These are phyloP conservation scores for Podaxis carcinomalis DNA, from an alignment of 768 basidiomycete genomes.

Conservation along the genomic window DNA sequence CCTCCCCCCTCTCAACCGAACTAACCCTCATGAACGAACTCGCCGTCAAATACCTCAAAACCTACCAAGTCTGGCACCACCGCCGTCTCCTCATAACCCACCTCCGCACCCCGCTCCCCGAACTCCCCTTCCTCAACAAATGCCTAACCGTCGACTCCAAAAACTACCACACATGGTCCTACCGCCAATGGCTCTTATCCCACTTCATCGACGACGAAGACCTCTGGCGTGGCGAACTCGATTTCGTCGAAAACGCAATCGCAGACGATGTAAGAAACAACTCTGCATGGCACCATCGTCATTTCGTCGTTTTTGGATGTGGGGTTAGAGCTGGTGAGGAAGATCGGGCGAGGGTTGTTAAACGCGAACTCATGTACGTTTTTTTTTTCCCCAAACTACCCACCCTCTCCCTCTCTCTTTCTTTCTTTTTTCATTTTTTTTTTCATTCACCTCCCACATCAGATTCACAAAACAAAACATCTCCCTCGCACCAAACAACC, in stretches of 20 bases:
- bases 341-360: slow-evolving; percentile 53
- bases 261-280: slow-evolving; percentile 86
- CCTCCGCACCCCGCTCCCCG: slow-evolving; percentile 49
- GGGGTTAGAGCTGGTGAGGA: slow-evolving; percentile 59
- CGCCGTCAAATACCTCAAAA: slow-evolving; percentile 81
- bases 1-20: slow-evolving; percentile 70
- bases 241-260: slow-evolving; percentile 68
- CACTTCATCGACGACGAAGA: slow-evolving; percentile 70
- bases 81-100: slow-evolving; percentile 68
- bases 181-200: slow-evolving; percentile 91
- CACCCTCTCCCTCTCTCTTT: no score
- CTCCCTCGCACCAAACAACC: slow-evolving; percentile 84
- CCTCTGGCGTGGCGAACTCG: slow-evolving; percentile 72
- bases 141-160: slow-evolving; percentile 78
- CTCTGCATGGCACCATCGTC: slow-evolving; percentile 95
- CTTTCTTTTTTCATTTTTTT: no score
- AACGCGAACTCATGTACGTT: slow-evolving; percentile 74
- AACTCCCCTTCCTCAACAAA: slow-evolving; percentile 76
- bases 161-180: slow-evolving; percentile 99
- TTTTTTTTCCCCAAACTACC: no score
- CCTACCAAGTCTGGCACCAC: slow-evolving; percentile 98
- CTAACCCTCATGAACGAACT: slow-evolving; percentile 84
- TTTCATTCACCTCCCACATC: neutral
- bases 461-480: slow-evolving; percentile 86
- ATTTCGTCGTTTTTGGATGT: slow-evolving; percentile 78